Evolutionary conservation across 805 yeast genomes (phyloP).

Genomic region (Helenozyma rhizophorensis): DNA sequence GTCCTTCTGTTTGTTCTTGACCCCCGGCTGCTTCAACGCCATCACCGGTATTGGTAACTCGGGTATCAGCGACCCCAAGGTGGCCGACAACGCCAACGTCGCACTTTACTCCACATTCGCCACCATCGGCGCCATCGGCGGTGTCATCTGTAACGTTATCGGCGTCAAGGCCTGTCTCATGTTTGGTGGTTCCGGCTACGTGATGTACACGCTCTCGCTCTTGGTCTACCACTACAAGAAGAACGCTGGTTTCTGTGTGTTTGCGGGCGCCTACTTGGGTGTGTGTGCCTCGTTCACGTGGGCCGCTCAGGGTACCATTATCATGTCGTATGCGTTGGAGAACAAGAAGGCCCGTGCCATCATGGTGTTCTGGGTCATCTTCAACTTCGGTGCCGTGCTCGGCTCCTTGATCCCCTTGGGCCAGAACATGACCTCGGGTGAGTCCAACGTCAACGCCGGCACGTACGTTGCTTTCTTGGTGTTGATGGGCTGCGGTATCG

Average conservation of each 20-base stretch:
- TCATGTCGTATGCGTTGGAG: slow-evolving; percentile 57
- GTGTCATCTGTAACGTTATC: slow-evolving; percentile 47
- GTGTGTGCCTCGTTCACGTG: slow-evolving; percentile 51
- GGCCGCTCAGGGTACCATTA: slow-evolving; percentile 57
- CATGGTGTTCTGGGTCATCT: slow-evolving; percentile 56
- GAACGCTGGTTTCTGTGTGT: slow-evolving; percentile 49
- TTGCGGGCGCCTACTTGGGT: slow-evolving; percentile 56
- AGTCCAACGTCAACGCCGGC: slow-evolving; percentile 37
- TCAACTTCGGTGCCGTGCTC: slow-evolving; percentile 59
- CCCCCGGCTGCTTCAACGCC: slow-evolving; percentile 54
- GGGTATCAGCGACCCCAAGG: slow-evolving; percentile 33
- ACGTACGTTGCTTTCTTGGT: slow-evolving; percentile 53
- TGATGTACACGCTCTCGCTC: slow-evolving; percentile 49
- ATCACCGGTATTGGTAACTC: slow-evolving; percentile 48
- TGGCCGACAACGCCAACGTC: slow-evolving; percentile 46
- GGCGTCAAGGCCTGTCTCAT: slow-evolving; percentile 44
- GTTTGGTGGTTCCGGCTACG: slow-evolving; percentile 54
- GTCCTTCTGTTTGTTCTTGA: slow-evolving; percentile 44
- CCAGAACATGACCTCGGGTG: slow-evolving; percentile 40
- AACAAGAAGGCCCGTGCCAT: slow-evolving; percentile 48
- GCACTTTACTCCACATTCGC: slow-evolving; percentile 55
- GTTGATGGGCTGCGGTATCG: slow-evolving; percentile 45
- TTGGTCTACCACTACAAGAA: slow-evolving; percentile 43
- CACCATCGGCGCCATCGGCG: slow-evolving; percentile 53
- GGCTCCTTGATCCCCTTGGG: slow-evolving; percentile 57